These are phyloP conservation scores for Vitis riparia DNA, from an alignment of 164 flowering plant species.

Conservation along the genomic window DNA sequence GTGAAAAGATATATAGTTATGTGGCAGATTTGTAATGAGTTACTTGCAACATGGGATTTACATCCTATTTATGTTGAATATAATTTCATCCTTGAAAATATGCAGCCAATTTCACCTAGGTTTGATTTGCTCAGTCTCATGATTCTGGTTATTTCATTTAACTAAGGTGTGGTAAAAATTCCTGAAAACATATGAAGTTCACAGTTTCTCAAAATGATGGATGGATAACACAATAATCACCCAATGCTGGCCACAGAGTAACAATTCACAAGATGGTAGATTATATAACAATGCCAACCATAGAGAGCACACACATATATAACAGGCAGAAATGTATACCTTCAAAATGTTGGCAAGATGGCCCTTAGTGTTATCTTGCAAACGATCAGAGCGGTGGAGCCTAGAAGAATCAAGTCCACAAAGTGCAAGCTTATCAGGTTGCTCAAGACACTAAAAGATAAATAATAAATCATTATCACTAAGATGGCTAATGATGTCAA, in stretches of 20 bases:
- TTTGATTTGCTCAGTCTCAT: not conserved
- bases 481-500: not conserved
- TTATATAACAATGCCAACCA: not conserved
- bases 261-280: not conserved
- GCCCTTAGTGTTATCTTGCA: conserved; percentile 61
- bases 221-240: not conserved
- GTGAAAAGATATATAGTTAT: too few species aligned
- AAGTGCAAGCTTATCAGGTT: conserved; percentile 69
- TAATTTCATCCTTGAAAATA: too few species aligned
- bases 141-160: not conserved
- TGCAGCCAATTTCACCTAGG: too few species aligned
- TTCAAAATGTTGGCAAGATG: conserved; percentile 72
- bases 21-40: too few species aligned
- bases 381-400: conserved; percentile 72
- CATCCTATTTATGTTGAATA: too few species aligned
- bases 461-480: conserved; percentile 5
- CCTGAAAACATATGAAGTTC: too few species aligned
- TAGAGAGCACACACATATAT: not conserved
- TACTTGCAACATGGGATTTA: too few species aligned
- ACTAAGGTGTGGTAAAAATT: too few species aligned
- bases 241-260: not conserved
- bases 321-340: conserved; percentile 33
- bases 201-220: not conserved
- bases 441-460: conserved; percentile 52
- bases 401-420: conserved; percentile 83